These are phyloP conservation scores for Colletotrichum siamense DNA, from an alignment of 2,329 filamentous ascomycete genomes.

Conservation along the genomic window DNA sequence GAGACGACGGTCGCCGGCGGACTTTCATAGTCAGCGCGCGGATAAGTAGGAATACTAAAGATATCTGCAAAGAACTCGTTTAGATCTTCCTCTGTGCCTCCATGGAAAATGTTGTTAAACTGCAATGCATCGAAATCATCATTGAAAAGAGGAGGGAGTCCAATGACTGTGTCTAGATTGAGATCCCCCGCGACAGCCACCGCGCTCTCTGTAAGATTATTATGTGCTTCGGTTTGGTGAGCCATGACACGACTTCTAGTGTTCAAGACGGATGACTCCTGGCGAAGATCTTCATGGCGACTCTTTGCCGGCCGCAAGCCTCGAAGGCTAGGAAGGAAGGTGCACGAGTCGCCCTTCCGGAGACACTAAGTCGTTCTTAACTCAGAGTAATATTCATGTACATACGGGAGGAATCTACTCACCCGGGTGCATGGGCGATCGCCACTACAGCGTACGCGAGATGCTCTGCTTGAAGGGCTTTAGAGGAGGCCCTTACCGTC, in stretches of 20 bases:
- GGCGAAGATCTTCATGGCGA: background rate
- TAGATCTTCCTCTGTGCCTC: background rate
- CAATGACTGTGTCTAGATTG: background rate
- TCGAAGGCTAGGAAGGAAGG: background rate
- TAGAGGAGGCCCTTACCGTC: background rate
- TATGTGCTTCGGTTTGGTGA: background rate
- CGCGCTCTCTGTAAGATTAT: background rate
- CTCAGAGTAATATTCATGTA: too few relatives aligned
- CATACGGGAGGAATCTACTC: background rate
- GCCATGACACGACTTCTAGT: background rate
- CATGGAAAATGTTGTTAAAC: background rate
- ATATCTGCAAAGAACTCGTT: background rate
- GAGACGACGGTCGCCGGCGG: too few relatives aligned
- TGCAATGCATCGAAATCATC: background rate
- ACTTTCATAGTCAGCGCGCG: background rate
- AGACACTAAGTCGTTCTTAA: background rate
- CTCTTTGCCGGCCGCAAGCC: background rate
- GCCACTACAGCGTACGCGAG: background rate
- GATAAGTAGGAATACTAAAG: background rate
- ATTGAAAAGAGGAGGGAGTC: background rate
- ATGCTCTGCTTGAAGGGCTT: background rate
- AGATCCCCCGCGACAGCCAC: background rate
- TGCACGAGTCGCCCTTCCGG: background rate
- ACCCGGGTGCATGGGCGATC: background rate
- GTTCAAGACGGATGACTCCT: background rate